Conservation (phyloP, 192 early-diverging fungal genomes). For the Coemansia sp. region DNA sequence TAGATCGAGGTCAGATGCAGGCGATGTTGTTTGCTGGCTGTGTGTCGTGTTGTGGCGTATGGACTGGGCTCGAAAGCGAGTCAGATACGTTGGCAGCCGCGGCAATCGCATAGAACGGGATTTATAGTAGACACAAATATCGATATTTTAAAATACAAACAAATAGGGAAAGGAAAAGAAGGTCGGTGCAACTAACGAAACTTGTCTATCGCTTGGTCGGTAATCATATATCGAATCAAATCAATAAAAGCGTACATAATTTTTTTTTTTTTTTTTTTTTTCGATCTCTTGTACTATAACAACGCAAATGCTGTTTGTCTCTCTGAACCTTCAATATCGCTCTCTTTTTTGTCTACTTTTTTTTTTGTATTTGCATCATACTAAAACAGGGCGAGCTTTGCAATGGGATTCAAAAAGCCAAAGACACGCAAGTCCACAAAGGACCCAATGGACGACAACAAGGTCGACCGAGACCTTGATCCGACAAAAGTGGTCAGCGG, state of each 20-base stretch:
- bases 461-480: slow-evolving; percentile 34
- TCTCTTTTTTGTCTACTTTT: background rate
- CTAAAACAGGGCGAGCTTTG: background rate
- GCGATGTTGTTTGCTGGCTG: background rate
- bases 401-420: slow-evolving; percentile 49
- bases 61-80: background rate
- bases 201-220: background rate
- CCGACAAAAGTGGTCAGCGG: slow-evolving; percentile 40
- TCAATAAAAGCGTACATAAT: background rate
- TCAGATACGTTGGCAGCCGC: background rate
- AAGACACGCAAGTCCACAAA: slow-evolving; percentile 24
- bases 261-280: background rate
- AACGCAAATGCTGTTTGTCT: background rate
- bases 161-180: background rate
- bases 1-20: background rate
- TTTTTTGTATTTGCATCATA: background rate
- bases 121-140: background rate
- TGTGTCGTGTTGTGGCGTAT: background rate
- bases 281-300: background rate
- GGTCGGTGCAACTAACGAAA: background rate
- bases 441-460: slow-evolving; percentile 20
- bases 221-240: background rate
- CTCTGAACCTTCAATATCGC: background rate
- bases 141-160: background rate
- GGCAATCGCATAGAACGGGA: background rate